A percentile compares a stretch with the other conserved stretches of the same genome.
phyloP scores from a whole-genome alignment of 352 stramenopile genomes.

The Sclerospora graminicola region DNA sequence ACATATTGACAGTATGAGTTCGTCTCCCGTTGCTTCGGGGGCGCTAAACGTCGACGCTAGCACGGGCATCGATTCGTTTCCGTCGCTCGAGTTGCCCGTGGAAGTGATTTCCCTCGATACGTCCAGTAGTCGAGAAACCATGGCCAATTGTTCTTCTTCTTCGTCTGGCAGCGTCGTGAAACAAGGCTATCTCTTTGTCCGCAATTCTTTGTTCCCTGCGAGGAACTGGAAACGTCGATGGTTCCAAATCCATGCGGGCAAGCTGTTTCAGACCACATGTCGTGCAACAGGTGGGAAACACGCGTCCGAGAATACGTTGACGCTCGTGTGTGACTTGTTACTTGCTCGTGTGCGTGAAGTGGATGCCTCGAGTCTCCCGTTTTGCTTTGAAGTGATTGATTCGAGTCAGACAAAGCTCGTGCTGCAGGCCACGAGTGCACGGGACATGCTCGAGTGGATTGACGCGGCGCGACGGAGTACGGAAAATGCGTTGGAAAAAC shows the following conservation, averaged over 20 bases:
- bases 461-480: slow-evolving; percentile 71
- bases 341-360: slow-evolving; percentile 67
- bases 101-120: slow-evolving; percentile 73
- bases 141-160: slow-evolving; percentile 1
- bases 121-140: slow-evolving; percentile 31
- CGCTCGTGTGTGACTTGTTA: slow-evolving; percentile 73
- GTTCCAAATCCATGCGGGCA: slow-evolving; percentile 83
- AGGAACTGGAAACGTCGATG: slow-evolving; percentile 79
- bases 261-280: slow-evolving; percentile 62
- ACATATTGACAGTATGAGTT: slow-evolving; percentile 32
- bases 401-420: slow-evolving; percentile 68
- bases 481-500: slow-evolving; percentile 73
- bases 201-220: slow-evolving; percentile 71
- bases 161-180: slow-evolving; percentile 40
- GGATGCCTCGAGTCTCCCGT: slow-evolving; percentile 36
- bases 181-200: slow-evolving; percentile 81
- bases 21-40: slow-evolving; percentile 1
- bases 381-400: slow-evolving; percentile 82
- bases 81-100: slow-evolving; percentile 52
- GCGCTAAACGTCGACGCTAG: slow-evolving; percentile 11
- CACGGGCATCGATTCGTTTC: slow-evolving; percentile 16
- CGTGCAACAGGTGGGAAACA: slow-evolving; percentile 43
- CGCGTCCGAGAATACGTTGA: slow-evolving; percentile 40
- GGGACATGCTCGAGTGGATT: slow-evolving; percentile 74
- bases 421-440: slow-evolving; percentile 61